Base-by-base conservation (phyloP, 2,329 filamentous ascomycete species). In the Penicillium hordei region DNA sequence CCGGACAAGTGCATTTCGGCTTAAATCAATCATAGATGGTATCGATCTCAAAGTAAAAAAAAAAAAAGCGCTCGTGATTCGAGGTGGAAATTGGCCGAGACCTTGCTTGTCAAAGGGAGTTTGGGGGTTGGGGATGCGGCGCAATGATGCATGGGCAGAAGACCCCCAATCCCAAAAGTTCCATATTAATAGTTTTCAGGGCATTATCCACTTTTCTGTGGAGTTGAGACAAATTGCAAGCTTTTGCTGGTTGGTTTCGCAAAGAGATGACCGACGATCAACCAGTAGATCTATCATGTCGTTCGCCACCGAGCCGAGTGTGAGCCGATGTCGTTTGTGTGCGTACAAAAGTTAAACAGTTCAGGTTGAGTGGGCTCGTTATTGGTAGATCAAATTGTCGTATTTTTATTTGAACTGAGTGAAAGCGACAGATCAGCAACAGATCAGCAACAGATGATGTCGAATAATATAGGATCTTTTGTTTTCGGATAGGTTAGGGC, bases 181-280 rank as follows among this genome's bases (percentile, higher is more conserved):
- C 39, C 39, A 38, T 36, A 48, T 53, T 52, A 57, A 57, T 57
- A 57, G 55, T 48, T 53, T 53, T 48, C 55, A 57, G 34, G 49
- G 27, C 55, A 17, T 48, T n/a, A 27, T 46, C 55, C 55, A 57
- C 55, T 53, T 57, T 45, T 42, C 21, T 52, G 42, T 53, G 49
- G 55, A 21, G 34, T 34, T 43, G 12, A 31, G 38, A 29, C 17
- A 38, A 53, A 57, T 57, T 46, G 55, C 55, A 57, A 48, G 55
- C 42, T 53, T 57, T 55, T 27, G 27, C 25, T 52, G 48, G 42
- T 46, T 46, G 42, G 36, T 42, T 33, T 44, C 23, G 42, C 27
- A 27, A 48, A 34, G 36, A 38, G 12, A 12, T 45, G 21, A 44
- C 40, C 45, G 55, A 52, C 42, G 55, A 57, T 57, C 55, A 46